Percentiles rank a stretch among this genome's conserved stretches.
Conservation (phyloP, 495 filamentous ascomycete genomes). For the Penicillium longicatenatum region DNA sequence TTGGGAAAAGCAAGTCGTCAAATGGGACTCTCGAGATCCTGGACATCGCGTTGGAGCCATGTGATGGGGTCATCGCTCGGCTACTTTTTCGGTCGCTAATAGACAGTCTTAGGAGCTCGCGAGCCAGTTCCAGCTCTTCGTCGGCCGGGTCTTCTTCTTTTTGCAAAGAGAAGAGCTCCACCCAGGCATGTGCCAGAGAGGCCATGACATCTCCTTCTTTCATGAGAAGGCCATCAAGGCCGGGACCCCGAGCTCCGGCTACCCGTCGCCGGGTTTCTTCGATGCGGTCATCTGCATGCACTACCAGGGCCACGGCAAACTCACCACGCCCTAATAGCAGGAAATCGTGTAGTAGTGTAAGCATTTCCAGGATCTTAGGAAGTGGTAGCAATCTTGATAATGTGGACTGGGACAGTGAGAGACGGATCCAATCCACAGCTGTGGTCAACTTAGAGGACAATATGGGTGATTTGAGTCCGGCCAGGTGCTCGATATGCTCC, state of each 20-base stretch:
- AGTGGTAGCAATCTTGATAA: slow-evolving; percentile 79
- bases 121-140: slow-evolving; percentile 74
- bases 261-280: slow-evolving; percentile 45
- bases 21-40: slow-evolving; percentile 55
- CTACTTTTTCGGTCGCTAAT: slow-evolving; percentile 42
- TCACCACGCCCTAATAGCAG: slow-evolving; percentile 86
- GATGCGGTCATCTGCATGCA: slow-evolving; percentile 78
- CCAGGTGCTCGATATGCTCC: slow-evolving; percentile 72
- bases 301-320: slow-evolving; percentile 82
- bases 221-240: slow-evolving; percentile 60
- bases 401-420: slow-evolving; percentile 77
- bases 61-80: slow-evolving; percentile 35
- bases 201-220: slow-evolving; percentile 85
- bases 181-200: slow-evolving; percentile 74
- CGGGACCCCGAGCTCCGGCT: slow-evolving; percentile 26
- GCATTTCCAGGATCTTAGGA: slow-evolving; percentile 70
- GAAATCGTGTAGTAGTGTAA: slow-evolving; percentile 80
- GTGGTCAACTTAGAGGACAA: slow-evolving; percentile 66
- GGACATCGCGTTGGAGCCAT: slow-evolving; percentile 23
- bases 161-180: slow-evolving; percentile 70
- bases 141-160: slow-evolving; percentile 74
- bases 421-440: slow-evolving; percentile 72
- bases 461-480: slow-evolving; percentile 70
- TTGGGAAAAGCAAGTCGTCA: slow-evolving; percentile 79
- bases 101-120: slow-evolving; percentile 70